Evolutionary conservation across 495 filamentous ascomycete species (phyloP), one percentile per base, ranked within the genome.

Genomic region (Platismatia glauca): DNA sequence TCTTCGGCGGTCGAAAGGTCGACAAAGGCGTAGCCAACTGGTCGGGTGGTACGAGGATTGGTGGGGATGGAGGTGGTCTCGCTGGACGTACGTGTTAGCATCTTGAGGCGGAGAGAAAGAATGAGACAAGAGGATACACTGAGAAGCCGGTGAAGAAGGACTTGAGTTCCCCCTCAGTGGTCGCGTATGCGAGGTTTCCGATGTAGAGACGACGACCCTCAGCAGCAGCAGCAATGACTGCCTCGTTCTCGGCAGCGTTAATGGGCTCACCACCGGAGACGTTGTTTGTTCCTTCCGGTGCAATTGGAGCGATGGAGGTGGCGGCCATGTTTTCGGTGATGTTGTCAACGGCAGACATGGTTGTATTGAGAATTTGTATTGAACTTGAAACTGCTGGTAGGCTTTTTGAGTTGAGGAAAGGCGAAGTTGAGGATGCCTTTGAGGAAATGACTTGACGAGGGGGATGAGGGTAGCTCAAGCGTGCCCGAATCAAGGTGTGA

Each of bases 111-210:
- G n/a, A n/a, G 18, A 46, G 7, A 24, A 12, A 16, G 11, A 0
- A 50, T 18, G 7, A 24, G 20, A 41, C 8, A 18, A 20, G 50
- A 67, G 48, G 55, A 57, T 85, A 99, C 95, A 99, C 88, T 78
- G 90, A 86, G 86, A 92, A 97, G 77, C 83, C 86, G 79, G 89
- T 89, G 86, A 99, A 99, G 84, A 99, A 99, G 62, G 91, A 90
- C 81, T 92, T 96, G 82, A 99, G 89, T 84, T 96, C 90, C 85
- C 89, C 94, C 89, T 97, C 94, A 73, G 91, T 95, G 82, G 94
- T 97, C 85, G 94, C 91, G 76, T 98, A 97, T 62, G 94, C 94
- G 84, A 98, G 90, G 81, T 98, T 98, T 77, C 94, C 94, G 81
- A 97, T 97, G 80, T 98, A 98, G 67, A 98, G 85, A 79, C 94